Evolutionary conservation across 164 flowering plant genomes (phyloP).

Genomic region (Saururus chinensis): DNA sequence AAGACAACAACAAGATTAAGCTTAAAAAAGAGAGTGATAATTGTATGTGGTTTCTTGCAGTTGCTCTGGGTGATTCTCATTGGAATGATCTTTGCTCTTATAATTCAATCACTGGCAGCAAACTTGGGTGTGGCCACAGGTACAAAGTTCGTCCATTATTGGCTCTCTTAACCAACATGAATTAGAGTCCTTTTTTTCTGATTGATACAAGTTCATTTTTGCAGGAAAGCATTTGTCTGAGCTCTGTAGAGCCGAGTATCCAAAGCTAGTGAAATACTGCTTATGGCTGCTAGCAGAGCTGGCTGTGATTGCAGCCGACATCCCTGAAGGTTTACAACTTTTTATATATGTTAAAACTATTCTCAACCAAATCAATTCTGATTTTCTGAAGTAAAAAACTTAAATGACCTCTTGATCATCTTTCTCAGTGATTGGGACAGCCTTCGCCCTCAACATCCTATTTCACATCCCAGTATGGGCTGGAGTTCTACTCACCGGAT

Average conservation of each 20-base stretch:
- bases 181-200: not conserved
- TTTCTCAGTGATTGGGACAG: slow-evolving; percentile 77
- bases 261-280: slow-evolving; percentile 42
- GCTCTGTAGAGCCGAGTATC: slow-evolving; percentile 58
- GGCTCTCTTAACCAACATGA: not conserved
- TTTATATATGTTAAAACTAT: not conserved
- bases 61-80: slow-evolving; percentile 80
- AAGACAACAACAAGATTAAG: not conserved
- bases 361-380: not conserved
- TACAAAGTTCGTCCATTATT: slow-evolving; percentile 8
- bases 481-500: slow-evolving; percentile 77
- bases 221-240: slow-evolving; percentile 72
- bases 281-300: slow-evolving; percentile 82
- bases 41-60: slow-evolving; percentile 21
- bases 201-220: not conserved
- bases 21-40: not conserved
- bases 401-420: not conserved
- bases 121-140: slow-evolving; percentile 88
- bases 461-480: slow-evolving; percentile 67
- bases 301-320: slow-evolving; percentile 86
- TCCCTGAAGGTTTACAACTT: slow-evolving; percentile 66
- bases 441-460: slow-evolving; percentile 76
- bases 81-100: slow-evolving; percentile 69
- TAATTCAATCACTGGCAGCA: slow-evolving; percentile 86
- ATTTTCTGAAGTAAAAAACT: not conserved